Evolutionary conservation across 257 asterid genomes (phyloP), one percentile per base, ranked within the genome.

Genomic region (Coffea eugenioides): DNA sequence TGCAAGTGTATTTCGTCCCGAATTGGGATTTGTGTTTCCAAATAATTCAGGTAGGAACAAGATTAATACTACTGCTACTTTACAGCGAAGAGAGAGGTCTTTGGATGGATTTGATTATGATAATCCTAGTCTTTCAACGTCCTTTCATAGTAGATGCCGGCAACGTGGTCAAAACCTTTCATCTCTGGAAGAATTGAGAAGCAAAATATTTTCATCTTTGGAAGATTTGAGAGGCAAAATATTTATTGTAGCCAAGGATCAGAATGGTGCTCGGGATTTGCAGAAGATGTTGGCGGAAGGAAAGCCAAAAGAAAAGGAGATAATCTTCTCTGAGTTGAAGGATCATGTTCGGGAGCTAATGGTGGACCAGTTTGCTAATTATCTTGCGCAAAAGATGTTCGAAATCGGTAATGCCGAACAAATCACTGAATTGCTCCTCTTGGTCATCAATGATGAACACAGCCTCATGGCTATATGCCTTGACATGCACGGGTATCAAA

Each of bases 311-410:
- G 91, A 86, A 0, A 75, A 85, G 8, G 79, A 81, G 23, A 61
- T 82, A 81, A 88, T 93, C 13, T 89, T 79, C 25, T 21, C 81
- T 8, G 96, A 89, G 85, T 6, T 91, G 59, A 89, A 85, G 75
- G 80, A 84, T 16, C 87, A 76, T 34, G 67, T 93, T 0, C 41
- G 82, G 5, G 93, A 89, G 7, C 46, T 93, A 36, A 90, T 89
- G 93, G 73, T 85, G 15, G 84, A 92, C 56, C 91, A 80, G 41
- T 81, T 83, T 59, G 97, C 90, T 20, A 90, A 88, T 76, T 81
- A 80, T 74, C 78, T 93, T 0, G 75, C 87, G 3, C 94, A 88
- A 52, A 88, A 81, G 78, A 39, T 89, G 16, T 74, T 92, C 20
- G 85, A 80, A 2, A 80, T 83, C 0, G 87, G 91, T 83, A 78